phyloP scores from a whole-genome alignment of 352 stramenopile genomes.

The Phytopythium delawarense region DNA sequence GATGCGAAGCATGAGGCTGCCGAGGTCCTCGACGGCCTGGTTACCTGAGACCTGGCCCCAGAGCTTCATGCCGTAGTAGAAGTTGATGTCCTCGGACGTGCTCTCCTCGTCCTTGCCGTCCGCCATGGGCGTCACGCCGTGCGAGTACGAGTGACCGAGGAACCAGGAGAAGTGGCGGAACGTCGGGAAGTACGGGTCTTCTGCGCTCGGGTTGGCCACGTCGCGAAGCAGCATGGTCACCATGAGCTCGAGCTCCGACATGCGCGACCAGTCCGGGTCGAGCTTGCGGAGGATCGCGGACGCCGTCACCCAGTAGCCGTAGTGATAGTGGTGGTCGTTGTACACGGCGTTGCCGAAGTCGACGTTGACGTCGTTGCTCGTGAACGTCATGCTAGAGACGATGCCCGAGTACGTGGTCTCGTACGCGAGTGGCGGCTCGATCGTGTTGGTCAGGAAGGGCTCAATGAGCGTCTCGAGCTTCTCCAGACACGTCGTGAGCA shows the following conservation, averaged over 20 bases:
- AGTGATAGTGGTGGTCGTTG: constrained; percentile 86
- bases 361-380: constrained; percentile 36
- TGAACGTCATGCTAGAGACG: constrained; percentile 41
- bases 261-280: constrained; percentile 52
- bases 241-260: constrained; percentile 51
- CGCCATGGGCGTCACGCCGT: constrained; percentile 47
- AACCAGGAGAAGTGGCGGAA: constrained; percentile 81
- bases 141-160: constrained; percentile 69
- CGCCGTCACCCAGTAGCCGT: constrained; percentile 63
- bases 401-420: constrained; percentile 65
- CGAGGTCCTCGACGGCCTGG: constrained; percentile 55
- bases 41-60: constrained; percentile 58
- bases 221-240: constrained; percentile 67
- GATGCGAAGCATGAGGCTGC: constrained; percentile 71
- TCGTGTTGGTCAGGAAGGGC: constrained; percentile 54
- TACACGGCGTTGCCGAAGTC: constrained; percentile 80
- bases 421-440: constrained; percentile 49
- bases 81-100: constrained; percentile 78
- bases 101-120: constrained; percentile 76
- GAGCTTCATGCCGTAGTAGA: constrained; percentile 77
- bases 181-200: constrained; percentile 49
- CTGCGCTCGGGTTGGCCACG: constrained; percentile 53
- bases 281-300: constrained; percentile 62
- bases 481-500: constrained; percentile 42
- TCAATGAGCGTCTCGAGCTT: constrained; percentile 56